Evolutionary conservation across 1,139 yeast genomes (phyloP).

Genomic region (Hanseniaspora uvarum): DNA sequence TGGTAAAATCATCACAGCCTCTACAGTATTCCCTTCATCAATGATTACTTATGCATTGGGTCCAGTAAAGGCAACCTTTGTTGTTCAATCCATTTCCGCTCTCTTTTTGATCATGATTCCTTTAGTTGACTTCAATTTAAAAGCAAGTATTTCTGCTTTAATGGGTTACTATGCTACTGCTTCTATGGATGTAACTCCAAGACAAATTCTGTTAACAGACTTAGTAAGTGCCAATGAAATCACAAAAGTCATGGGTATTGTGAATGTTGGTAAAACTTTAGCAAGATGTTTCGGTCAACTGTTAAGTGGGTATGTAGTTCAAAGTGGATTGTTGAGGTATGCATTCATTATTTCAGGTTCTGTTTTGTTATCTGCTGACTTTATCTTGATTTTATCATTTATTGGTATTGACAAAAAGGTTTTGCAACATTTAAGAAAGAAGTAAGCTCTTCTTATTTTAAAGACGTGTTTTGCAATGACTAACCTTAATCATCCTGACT

Average conservation of each 20-base stretch:
- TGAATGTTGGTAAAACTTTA: constrained; percentile 73
- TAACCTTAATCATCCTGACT: too few species aligned
- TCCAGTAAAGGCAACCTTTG: constrained; percentile 64
- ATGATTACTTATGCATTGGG: constrained; percentile 54
- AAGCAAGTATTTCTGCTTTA: constrained; percentile 27
- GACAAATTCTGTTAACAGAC: constrained; percentile 67
- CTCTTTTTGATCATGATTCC: constrained; percentile 52
- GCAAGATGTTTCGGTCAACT: constrained; percentile 76
- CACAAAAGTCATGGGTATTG: constrained; percentile 72
- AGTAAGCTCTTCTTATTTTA: too few species aligned
- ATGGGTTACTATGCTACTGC: constrained; percentile 37
- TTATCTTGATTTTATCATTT: constrained; percentile 29
- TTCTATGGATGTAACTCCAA: constrained; percentile 85
- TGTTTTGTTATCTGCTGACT: constrained; percentile 36
- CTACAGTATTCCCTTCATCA: constrained; percentile 60
- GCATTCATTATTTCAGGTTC: constrained; percentile 58
- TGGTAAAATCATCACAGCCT: constrained; percentile 49
- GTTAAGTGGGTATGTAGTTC: constrained; percentile 66
- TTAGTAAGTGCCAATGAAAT: constrained; percentile 54
- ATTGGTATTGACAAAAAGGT: constrained; percentile 29
- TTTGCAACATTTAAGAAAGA: constrained; percentile 11
- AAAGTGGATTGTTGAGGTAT: constrained; percentile 38
- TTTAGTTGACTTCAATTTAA: constrained; percentile 27
- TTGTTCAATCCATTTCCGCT: constrained; percentile 75
- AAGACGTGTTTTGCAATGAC: too few species aligned